Evolutionary conservation across 257 asterid species (phyloP).

Genomic region (Scutellaria galericulata): DNA sequence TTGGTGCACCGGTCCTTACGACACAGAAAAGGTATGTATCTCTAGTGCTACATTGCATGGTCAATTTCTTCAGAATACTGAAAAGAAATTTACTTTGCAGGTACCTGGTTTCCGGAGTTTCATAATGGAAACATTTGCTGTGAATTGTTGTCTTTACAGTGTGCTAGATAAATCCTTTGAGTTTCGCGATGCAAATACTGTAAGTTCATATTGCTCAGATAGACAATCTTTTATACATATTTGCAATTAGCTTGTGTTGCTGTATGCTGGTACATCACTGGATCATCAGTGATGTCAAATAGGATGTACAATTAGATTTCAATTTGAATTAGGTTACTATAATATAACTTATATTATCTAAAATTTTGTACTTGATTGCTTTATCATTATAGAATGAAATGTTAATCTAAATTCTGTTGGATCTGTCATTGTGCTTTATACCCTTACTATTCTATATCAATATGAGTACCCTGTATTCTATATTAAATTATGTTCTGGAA

Average conservation of each 20-base stretch:
- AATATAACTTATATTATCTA: background rate
- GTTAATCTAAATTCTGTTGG: background rate
- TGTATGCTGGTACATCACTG: background rate
- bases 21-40: slow-evolving; percentile 70
- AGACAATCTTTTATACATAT: background rate
- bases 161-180: slow-evolving; percentile 93
- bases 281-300: background rate
- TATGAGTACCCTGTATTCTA: too few species aligned
- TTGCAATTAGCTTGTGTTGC: background rate
- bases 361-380: background rate
- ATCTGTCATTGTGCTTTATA: background rate
- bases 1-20: slow-evolving; percentile 74
- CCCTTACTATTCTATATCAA: background rate
- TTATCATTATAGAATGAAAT: background rate
- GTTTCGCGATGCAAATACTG: slow-evolving; percentile 89
- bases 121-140: slow-evolving; percentile 78
- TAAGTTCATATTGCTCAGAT: slow-evolving; percentile 51
- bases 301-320: background rate
- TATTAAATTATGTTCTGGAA: too few species aligned
- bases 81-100: slow-evolving; percentile 51
- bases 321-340: background rate
- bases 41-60: background rate
- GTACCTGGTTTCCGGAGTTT: slow-evolving; percentile 87
- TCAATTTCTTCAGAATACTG: slow-evolving; percentile 33
- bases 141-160: slow-evolving; percentile 87